These are phyloP conservation scores for Pezicula radicicola DNA, from an alignment of 2,329 filamentous ascomycete genomes.

Conservation along the genomic window DNA sequence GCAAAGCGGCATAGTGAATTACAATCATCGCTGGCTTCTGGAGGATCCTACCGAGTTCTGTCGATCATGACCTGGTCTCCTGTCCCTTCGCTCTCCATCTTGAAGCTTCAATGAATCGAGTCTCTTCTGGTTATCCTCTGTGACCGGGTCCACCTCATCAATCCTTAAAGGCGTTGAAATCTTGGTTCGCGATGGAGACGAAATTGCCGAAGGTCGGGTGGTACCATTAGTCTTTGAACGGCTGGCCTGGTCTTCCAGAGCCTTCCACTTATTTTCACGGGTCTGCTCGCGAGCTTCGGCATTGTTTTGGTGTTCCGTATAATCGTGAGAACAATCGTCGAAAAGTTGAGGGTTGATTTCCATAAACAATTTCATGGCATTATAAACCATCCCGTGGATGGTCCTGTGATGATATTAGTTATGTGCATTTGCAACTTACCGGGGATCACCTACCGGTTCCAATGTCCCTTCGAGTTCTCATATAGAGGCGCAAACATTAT, in stretches of 20 bases:
- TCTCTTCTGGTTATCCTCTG: conserved; percentile 81
- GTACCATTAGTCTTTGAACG: conserved; percentile 52
- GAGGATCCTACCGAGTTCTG: conserved; percentile 52
- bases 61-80: conserved; percentile 55
- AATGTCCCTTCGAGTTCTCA: conserved; percentile 98
- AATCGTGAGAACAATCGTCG: conserved; percentile 97
- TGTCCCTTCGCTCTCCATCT: conserved; percentile 65
- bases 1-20: conserved; percentile 22
- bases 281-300: conserved; percentile 79
- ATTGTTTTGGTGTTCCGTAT: conserved; percentile 93
- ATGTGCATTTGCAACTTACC: conserved; percentile 6
- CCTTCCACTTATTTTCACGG: conserved; percentile 86
- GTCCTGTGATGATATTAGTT: conserved; percentile 59
- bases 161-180: conserved; percentile 45
- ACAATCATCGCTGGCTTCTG: conserved; percentile 33
- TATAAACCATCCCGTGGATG: conserved; percentile 99
- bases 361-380: conserved; percentile 99
- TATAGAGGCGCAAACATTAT: conserved; percentile 99
- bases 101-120: conserved; percentile 88
- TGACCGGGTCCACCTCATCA: conserved; percentile 76
- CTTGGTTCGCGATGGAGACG: conserved; percentile 35
- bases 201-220: conserved; percentile 30
- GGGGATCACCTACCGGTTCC: conserved; percentile 74
- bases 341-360: conserved; percentile 98
- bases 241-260: conserved; percentile 76